Percentiles rank a stretch among this genome's conserved stretches.
These are phyloP conservation scores for Pugionium cornutum DNA, from an alignment of 345 rosid genomes.

Conservation along the genomic window DNA sequence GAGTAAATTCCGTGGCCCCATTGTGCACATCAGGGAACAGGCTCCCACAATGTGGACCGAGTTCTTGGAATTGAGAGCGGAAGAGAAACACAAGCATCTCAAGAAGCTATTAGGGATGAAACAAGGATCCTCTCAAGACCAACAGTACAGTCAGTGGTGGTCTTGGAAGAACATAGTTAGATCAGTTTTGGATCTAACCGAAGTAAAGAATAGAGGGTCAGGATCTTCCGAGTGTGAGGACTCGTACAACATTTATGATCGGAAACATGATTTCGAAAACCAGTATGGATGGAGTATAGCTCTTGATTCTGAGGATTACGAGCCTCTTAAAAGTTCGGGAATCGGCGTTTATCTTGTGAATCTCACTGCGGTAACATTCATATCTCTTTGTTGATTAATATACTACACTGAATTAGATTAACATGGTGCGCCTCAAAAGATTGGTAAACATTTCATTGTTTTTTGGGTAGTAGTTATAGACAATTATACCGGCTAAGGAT, in stretches of 20 bases:
- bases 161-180: constrained; percentile 59
- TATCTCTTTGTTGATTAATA: not conserved
- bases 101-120: constrained; percentile 50
- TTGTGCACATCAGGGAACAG: constrained; percentile 52
- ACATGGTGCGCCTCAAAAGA: no score
- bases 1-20: constrained; percentile 53
- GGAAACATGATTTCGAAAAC: constrained; percentile 55
- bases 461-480: not conserved
- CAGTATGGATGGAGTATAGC: constrained; percentile 81
- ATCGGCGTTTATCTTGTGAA: constrained; percentile 70
- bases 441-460: not conserved
- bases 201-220: constrained; percentile 24
- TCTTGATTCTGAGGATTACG: constrained; percentile 53
- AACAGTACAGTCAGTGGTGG: constrained; percentile 42
- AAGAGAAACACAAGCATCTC: constrained; percentile 57
- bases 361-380: constrained; percentile 70
- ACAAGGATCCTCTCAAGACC: constrained; percentile 35
- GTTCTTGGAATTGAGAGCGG: constrained; percentile 50
- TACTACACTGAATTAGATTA: not conserved
- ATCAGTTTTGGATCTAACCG: constrained; percentile 38
- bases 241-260: constrained; percentile 62
- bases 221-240: constrained; percentile 45
- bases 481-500: not conserved
- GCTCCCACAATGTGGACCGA: constrained; percentile 56
- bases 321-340: constrained; percentile 65